Conservation (phyloP, 2,329 filamentous ascomycete genomes). For the Alternaria dauci region DNA sequence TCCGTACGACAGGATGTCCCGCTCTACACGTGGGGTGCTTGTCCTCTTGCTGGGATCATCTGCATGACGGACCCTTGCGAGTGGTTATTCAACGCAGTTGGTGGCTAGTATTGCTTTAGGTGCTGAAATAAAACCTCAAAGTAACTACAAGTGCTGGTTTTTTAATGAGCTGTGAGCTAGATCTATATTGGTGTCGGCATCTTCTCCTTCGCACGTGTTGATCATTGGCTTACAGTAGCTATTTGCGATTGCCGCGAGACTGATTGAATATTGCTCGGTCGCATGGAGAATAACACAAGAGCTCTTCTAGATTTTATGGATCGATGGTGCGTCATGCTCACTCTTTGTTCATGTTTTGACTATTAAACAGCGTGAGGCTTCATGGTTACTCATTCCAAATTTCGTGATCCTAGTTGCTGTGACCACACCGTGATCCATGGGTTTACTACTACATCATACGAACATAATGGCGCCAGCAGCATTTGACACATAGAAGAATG, state of each 20-base stretch:
- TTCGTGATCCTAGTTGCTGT: constrained; percentile 34
- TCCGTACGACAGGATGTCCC: constrained; percentile 21
- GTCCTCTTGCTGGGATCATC: constrained; percentile 34
- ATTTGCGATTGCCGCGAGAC: constrained; percentile 35
- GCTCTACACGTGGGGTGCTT: constrained; percentile 31
- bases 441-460: constrained; percentile 27
- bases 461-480: constrained; percentile 35
- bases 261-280: constrained; percentile 16
- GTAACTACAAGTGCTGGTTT: constrained; percentile 26
- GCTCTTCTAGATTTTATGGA: constrained; percentile 32
- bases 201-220: constrained; percentile 25
- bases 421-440: constrained; percentile 29
- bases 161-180: constrained; percentile 37
- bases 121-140: constrained; percentile 22
- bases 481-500: constrained; percentile 32
- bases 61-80: constrained; percentile 26
- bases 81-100: constrained; percentile 34
- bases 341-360: constrained; percentile 26
- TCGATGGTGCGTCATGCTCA: constrained; percentile 30
- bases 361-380: constrained; percentile 32
- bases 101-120: constrained; percentile 31
- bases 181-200: constrained; percentile 26
- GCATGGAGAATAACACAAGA: neutral
- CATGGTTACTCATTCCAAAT: constrained; percentile 42
- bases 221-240: constrained; percentile 28